Base-by-base conservation (phyloP, 768 basidiomycete genomes). In the Calvatia gigantea region DNA sequence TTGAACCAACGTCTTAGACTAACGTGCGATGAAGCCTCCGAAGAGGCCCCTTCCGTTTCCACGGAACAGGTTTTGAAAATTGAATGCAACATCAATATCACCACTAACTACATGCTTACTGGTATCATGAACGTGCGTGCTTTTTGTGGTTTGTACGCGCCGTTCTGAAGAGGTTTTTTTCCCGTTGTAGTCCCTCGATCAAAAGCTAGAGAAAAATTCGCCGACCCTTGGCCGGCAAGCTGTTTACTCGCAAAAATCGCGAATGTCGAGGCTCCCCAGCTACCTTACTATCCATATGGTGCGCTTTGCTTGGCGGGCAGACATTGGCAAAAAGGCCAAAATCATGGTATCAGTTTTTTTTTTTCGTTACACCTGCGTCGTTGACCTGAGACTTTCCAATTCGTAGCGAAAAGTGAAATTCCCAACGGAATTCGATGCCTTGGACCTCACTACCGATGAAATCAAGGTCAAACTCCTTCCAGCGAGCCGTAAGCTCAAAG, bases 221-320 rank as follows among this genome's bases (percentile, higher is more conserved):
- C 83, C 90, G 0, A 78, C 83, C 3, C 77, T 99, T 1, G 87
- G 84, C 0, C 84, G 94, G 11, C 80, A 90, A 38, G 95, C 95
- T 0, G 69, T 79, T 0, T 98, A 98, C 74, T 84, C 77, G 19
- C 86, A 91, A 64, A 84, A 82, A 33, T 87, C 90, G 3, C 86
- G 94, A 7, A 65, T 99, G 47, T 83, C 91, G 9, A 82, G 95
- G 19, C 75, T 98, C 11, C 97, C 97, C 0, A 70, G 83, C 4
- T 95, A 91, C 64, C 80, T 97, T 19, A 86, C 87, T 4, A 83
- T 98, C 3, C 94, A 98, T 63, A 91, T 98, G 89, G 94, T 95
- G 11, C 89, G 97, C 44, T 99, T 98, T 69, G 88, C 86, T 53
- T 99, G 97, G 97, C 77, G 92, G 57, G 77, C 82, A 33, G 97